Percentiles rank a stretch among this genome's conserved stretches.
phyloP scores from a whole-genome alignment of 2,329 filamentous ascomycete genomes.

The Xylariaceae sp. region DNA sequence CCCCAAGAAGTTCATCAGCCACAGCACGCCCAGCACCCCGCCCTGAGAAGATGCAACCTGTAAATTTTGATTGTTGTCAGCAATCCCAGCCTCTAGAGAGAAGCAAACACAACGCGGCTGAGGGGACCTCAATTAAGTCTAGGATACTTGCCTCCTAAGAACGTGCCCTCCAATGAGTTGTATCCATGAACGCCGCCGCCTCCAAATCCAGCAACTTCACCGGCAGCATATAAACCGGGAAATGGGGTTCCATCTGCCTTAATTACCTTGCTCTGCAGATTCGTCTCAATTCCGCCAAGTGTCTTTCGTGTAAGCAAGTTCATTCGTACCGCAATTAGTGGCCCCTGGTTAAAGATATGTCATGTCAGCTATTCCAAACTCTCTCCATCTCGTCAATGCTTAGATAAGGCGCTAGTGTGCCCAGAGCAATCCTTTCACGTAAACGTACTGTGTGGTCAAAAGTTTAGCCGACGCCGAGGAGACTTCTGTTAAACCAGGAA shows the following conservation, averaged over 20 bases:
- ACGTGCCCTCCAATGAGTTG: conserved; percentile 60
- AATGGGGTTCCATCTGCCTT: conserved; percentile 47
- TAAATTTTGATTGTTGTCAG: no score
- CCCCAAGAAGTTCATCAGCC: conserved; percentile 42
- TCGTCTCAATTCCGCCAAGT: conserved; percentile 59
- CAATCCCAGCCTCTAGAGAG: no score
- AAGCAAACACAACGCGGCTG: no score
- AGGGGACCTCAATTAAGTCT: no score
- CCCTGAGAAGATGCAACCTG: conserved; percentile 59
- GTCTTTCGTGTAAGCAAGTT: conserved; percentile 62
- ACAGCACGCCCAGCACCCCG: conserved; percentile 55
- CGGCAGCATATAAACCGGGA: conserved; percentile 57
- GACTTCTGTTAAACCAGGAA: no score
- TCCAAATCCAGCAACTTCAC: conserved; percentile 60
- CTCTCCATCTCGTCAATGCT: no score
- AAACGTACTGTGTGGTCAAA: no score
- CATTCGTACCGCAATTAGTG: conserved; percentile 59
- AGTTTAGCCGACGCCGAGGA: no score
- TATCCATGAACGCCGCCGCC: conserved; percentile 63
- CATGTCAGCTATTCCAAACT: no score
- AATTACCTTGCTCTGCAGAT: conserved; percentile 56
- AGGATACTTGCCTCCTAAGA: conserved; percentile 47
- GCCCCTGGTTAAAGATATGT: conserved; percentile 21
- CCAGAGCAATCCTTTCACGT: no score
- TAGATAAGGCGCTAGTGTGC: no score